Percentiles rank a stretch among this genome's conserved stretches.
These are phyloP conservation scores for Athelia sp. DNA, from an alignment of 1,284 basidiomycete genomes.

Conservation along the genomic window DNA sequence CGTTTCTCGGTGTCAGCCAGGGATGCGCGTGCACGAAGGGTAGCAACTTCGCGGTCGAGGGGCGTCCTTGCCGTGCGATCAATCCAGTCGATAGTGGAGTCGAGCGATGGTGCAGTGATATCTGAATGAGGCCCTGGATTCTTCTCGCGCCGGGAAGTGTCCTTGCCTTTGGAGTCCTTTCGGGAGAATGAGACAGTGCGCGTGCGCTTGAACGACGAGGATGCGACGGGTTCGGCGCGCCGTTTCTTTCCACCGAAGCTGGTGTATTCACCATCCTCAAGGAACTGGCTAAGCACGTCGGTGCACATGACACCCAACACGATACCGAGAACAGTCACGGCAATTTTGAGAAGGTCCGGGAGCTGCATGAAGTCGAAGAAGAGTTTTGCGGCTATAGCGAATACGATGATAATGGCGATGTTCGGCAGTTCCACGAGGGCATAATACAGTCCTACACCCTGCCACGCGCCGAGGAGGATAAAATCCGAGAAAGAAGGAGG, in stretches of 20 bases:
- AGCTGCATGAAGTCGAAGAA: conserved; percentile 50
- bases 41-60: conserved; percentile 63
- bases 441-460: conserved; percentile 70
- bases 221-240: conserved; percentile 24
- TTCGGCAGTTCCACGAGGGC: conserved; percentile 48
- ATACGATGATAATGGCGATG: conserved; percentile 49
- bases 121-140: conserved; percentile 2
- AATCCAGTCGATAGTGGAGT: conserved; percentile 52
- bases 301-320: conserved; percentile 61
- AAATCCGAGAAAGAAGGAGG: conserved; percentile 43
- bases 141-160: conserved; percentile 11
- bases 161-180: conserved; percentile 3
- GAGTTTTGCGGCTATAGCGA: conserved; percentile 56
- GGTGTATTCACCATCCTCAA: conserved; percentile 36
- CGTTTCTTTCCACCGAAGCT: conserved; percentile 4
- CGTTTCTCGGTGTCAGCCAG: conserved; percentile 76
- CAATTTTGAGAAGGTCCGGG: conserved; percentile 47
- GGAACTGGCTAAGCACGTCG: conserved; percentile 57
- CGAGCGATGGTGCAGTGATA: conserved; percentile 32
- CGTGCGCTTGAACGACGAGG: conserved; percentile 12
- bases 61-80: conserved; percentile 53
- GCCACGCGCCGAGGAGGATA: conserved; percentile 67
- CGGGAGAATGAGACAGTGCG: conserved; percentile 12
- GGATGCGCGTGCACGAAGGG: conserved; percentile 67
- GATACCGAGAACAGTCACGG: conserved; percentile 56